A percentile compares a stretch with the other conserved stretches of the same genome.
Conservation (phyloP, 257 asterid species). For the Solanum sejunctum region DNA sequence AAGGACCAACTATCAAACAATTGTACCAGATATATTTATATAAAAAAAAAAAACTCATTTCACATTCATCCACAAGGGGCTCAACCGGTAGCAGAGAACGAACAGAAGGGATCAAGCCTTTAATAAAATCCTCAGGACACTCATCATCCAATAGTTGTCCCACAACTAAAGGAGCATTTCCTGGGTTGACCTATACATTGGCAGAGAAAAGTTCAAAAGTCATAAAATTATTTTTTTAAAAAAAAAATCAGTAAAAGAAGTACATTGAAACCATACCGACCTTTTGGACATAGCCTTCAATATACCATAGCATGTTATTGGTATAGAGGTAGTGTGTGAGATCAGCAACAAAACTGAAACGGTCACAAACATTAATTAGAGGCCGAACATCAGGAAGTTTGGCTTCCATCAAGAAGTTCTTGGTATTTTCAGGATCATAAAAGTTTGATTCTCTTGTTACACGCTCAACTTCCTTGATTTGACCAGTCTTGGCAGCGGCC, state of each 20-base stretch:
- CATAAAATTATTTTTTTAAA: background rate
- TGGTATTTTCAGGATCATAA: slow-evolving; percentile 93
- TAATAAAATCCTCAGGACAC: slow-evolving; percentile 97
- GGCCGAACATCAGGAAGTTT: slow-evolving; percentile 99
- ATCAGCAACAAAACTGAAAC: slow-evolving; percentile 98
- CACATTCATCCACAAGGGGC: slow-evolving; percentile 98
- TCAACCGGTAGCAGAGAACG: slow-evolving; percentile 99
- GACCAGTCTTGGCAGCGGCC: slow-evolving; percentile 99
- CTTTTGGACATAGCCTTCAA: slow-evolving; percentile 99
- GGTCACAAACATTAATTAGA: slow-evolving; percentile 91
- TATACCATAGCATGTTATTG: slow-evolving; percentile 93
- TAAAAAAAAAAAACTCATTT: slow-evolving; percentile 62
- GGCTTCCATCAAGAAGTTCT: slow-evolving; percentile 96
- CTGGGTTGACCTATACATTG: slow-evolving; percentile 75
- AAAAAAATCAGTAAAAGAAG: background rate
- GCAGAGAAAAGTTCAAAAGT: slow-evolving; percentile 7
- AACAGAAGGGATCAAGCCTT: slow-evolving; percentile 91
- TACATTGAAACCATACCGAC: slow-evolving; percentile 22
- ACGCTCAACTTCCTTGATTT: slow-evolving; percentile 98
- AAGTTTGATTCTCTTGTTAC: slow-evolving; percentile 97
- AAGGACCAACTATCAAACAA: background rate
- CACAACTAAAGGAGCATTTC: slow-evolving; percentile 97
- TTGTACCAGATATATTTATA: background rate
- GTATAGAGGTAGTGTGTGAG: slow-evolving; percentile 94
- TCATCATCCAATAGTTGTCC: slow-evolving; percentile 98